Conservation (phyloP, 257 asterid genomes). For the Gentiana macrophylla region DNA sequence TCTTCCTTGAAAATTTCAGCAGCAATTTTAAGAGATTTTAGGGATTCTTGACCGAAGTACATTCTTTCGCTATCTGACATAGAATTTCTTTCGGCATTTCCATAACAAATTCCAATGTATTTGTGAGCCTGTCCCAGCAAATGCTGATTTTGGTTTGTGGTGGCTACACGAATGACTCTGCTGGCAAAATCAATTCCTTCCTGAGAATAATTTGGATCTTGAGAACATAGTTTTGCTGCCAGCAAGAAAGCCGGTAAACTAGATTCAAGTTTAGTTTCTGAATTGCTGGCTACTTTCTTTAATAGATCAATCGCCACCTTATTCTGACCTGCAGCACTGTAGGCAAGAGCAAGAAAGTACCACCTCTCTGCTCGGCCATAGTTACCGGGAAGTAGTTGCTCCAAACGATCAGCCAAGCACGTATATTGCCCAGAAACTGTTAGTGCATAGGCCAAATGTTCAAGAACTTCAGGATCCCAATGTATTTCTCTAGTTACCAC, state of each 20-base stretch:
- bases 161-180: conserved; percentile 24
- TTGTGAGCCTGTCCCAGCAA: conserved; percentile 41
- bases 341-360: conserved; percentile 87
- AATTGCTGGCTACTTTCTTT: conserved; percentile 41
- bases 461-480: conserved; percentile 73
- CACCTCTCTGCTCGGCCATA: conserved; percentile 61
- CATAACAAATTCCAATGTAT: conserved; percentile 74
- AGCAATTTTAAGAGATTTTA: conserved; percentile 33
- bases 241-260: conserved; percentile 49
- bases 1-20: conserved; percentile 24
- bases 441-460: conserved; percentile 62
- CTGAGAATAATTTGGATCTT: conserved; percentile 34
- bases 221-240: conserved; percentile 74
- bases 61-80: conserved; percentile 51
- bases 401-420: conserved; percentile 57
- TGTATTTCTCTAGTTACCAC: conserved; percentile 43
- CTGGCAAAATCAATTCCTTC: conserved; percentile 53
- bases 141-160: conserved; percentile 32
- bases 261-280: conserved; percentile 42
- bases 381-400: conserved; percentile 62
- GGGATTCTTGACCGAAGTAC: conserved; percentile 41
- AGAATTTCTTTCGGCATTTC: conserved; percentile 57
- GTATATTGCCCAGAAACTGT: conserved; percentile 45
- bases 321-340: conserved; percentile 58
- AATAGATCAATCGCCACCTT: conserved; percentile 50